Percentiles rank a stretch among this genome's conserved stretches.
These are phyloP conservation scores for Acanthamoeba divionensis DNA, from an alignment of 208 protist genomes.

Conservation along the genomic window DNA sequence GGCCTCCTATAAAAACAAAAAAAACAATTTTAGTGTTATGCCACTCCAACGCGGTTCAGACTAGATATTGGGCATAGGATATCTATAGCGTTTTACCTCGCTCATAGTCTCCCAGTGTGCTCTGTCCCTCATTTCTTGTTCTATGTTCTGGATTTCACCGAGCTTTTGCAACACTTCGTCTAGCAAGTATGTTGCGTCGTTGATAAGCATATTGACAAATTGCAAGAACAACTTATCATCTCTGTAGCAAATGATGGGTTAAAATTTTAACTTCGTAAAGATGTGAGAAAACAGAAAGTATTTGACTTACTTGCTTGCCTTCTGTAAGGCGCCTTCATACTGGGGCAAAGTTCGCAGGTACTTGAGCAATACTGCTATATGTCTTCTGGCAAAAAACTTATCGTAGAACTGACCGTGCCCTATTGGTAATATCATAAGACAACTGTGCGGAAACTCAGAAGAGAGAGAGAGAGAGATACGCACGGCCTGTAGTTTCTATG, in stretches of 20 bases:
- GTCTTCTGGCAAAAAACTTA: slow-evolving; percentile 54
- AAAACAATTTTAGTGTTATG: too few relatives aligned
- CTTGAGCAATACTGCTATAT: slow-evolving; percentile 52
- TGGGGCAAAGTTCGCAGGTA: slow-evolving; percentile 42
- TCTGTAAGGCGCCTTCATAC: slow-evolving; percentile 30
- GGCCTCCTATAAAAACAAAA: neutral
- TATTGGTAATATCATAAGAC: neutral
- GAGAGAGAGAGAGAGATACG: neutral
- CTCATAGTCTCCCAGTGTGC: slow-evolving; percentile 1
- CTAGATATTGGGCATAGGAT: too few relatives aligned
- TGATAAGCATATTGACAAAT: slow-evolving; percentile 60
- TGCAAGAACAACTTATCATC: slow-evolving; percentile 27
- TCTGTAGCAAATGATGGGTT: too few relatives aligned
- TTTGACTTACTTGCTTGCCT: neutral
- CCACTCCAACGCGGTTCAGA: too few relatives aligned
- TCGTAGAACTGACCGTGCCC: slow-evolving; percentile 60
- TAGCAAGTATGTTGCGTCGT: slow-evolving; percentile 55
- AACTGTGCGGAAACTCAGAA: neutral
- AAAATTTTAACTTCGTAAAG: too few relatives aligned
- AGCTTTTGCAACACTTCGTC: slow-evolving; percentile 56
- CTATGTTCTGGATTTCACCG: slow-evolving; percentile 12
- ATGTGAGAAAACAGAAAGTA: neutral
- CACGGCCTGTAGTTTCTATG: slow-evolving; percentile 43
- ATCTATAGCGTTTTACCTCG: neutral
- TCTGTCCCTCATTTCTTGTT: slow-evolving; percentile 30